These are phyloP conservation scores for Murraya paniculata DNA, from an alignment of 345 rosid species.

Conservation along the genomic window DNA sequence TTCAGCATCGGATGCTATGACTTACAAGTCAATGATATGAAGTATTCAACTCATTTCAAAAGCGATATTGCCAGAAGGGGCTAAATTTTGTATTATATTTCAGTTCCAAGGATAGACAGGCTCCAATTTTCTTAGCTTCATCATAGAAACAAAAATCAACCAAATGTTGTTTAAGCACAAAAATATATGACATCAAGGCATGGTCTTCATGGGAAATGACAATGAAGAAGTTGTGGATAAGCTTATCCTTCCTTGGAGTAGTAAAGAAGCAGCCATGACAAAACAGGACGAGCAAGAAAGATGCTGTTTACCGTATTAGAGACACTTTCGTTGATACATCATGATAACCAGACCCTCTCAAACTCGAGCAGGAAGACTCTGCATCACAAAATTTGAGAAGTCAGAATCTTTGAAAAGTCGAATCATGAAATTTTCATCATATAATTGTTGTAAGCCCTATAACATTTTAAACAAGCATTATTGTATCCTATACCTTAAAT, in stretches of 20 bases:
- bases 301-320: slow-evolving; percentile 26
- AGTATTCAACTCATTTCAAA: neutral
- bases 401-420: neutral
- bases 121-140: neutral
- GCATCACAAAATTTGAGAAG: slow-evolving; percentile 22
- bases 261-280: neutral
- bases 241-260: neutral
- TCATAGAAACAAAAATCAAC: neutral
- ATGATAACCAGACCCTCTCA: slow-evolving; percentile 6
- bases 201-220: neutral
- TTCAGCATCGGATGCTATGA: neutral
- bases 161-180: neutral
- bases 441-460: neutral
- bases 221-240: neutral
- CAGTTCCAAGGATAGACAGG: neutral
- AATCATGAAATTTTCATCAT: neutral
- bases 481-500: neutral
- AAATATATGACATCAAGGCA: neutral
- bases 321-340: slow-evolving; percentile 20
- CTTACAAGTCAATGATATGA: neutral
- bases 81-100: neutral
- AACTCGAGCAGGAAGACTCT: slow-evolving; percentile 28
- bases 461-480: neutral
- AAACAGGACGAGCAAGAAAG: slow-evolving; percentile 4
- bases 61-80: neutral